Evolutionary conservation across 2,329 filamentous ascomycete species (phyloP), one percentile per base, ranked within the genome.

Genomic region (Nemania sp.): DNA sequence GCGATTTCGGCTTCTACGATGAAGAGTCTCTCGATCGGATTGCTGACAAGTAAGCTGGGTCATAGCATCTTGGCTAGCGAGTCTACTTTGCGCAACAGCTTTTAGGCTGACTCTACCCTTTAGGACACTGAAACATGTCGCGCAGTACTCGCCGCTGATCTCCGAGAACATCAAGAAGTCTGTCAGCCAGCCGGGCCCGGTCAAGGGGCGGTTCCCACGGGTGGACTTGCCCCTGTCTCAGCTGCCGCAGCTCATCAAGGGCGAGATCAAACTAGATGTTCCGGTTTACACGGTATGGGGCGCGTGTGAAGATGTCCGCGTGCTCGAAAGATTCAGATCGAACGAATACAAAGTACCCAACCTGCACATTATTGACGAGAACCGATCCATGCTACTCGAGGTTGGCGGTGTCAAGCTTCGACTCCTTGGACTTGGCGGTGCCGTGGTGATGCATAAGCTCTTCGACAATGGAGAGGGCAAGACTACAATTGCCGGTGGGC

Each of bases 211-310:
- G 64, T 96, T 96, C 72, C 78, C 83, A 8, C 81, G 91, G 19
- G 85, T 86, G 67, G 89, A 95, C 60, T 84, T 97, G 23, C 91
- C 91, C 52, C 86, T 99, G 48, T 99, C 94, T 53, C 92, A 99
- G 76, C 85, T 99, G 30, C 84, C 93, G 20, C 84, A 90, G 66
- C 91, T 99, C 65, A 83, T 99, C 61, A 89, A 85, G 73, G 92
- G 92, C 72, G 88, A 89, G 63, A 81, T 95, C 68, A 96, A 91
- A 69, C 86, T 99, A 53, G 92, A 99, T 58, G 89, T 99, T 53
- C 94, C 94, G 0, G 94, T 99, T 52, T 97, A 97, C 77, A 99
- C 94, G 34, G 94, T 99, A 31, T 99, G 94, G 94, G 94, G 94
- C 70, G 94, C 94, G 42, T 99, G 94, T 70, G 94, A 99, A 75